These are phyloP conservation scores for Yarrowia phangngaensis DNA, from an alignment of 805 yeast genomes.

Conservation along the genomic window DNA sequence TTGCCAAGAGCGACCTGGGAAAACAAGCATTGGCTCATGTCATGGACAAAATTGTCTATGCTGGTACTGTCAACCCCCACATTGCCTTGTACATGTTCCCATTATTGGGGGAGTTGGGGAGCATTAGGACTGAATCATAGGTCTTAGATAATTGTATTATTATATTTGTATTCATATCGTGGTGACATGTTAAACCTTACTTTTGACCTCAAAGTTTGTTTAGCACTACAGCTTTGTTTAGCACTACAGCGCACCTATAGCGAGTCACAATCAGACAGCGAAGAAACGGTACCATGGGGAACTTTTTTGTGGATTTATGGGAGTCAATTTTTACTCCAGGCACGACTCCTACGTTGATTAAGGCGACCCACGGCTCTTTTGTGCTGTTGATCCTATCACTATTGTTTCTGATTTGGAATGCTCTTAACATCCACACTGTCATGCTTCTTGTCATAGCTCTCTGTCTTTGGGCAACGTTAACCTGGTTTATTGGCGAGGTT, in stretches of 20 bases:
- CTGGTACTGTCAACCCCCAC: conserved; percentile 24
- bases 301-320: conserved; percentile 67
- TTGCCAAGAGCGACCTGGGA: conserved; percentile 18
- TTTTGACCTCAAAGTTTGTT: conserved; percentile 26
- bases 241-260: too few relatives aligned
- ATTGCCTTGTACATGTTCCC: conserved; percentile 25
- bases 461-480: conserved; percentile 69
- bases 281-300: conserved; percentile 19
- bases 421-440: conserved; percentile 63
- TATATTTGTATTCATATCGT: conserved; percentile 26
- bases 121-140: conserved; percentile 13
- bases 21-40: conserved; percentile 2
- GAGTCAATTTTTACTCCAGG: conserved; percentile 91
- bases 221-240: too few relatives aligned
- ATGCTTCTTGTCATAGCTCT: conserved; percentile 53
- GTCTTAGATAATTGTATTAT: conserved; percentile 1
- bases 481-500: conserved; percentile 83
- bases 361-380: conserved; percentile 85
- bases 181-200: conserved; percentile 18
- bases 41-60: conserved; percentile 14
- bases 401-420: conserved; percentile 53
- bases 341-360: conserved; percentile 79
- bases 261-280: background rate
- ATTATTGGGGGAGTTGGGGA: conserved; percentile 23
- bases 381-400: conserved; percentile 57